These are phyloP conservation scores for Urochloa ruziziensis DNA, from an alignment of 176 grass and related monocot species.

Conservation along the genomic window DNA sequence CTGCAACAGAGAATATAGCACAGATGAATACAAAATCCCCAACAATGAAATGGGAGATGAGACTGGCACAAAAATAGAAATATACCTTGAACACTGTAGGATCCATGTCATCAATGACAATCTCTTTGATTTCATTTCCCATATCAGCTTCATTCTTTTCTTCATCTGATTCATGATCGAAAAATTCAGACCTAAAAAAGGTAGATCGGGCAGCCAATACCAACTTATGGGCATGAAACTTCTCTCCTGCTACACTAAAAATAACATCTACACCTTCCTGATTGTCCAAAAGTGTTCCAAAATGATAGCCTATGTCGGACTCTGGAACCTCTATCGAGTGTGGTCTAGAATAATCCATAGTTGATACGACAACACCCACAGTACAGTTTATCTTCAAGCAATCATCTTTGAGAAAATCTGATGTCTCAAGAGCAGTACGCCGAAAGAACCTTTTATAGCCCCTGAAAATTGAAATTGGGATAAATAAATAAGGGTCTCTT, in stretches of 20 bases:
- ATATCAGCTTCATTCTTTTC: slow-evolving; percentile 28
- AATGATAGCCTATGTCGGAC: slow-evolving; percentile 86
- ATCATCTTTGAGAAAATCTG: slow-evolving; percentile 88
- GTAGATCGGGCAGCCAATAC: slow-evolving; percentile 74
- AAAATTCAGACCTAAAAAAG: slow-evolving; percentile 69
- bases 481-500: slow-evolving; percentile 7
- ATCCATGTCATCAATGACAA: slow-evolving; percentile 71
- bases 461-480: slow-evolving; percentile 50
- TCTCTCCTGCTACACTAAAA: slow-evolving; percentile 73
- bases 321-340: slow-evolving; percentile 72
- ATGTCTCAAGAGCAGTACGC: slow-evolving; percentile 66
- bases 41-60: slow-evolving; percentile 15
- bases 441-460: slow-evolving; percentile 91
- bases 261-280: slow-evolving; percentile 81
- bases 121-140: slow-evolving; percentile 47
- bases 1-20: slow-evolving; percentile 42
- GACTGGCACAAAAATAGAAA: slow-evolving; percentile 19
- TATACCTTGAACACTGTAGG: slow-evolving; percentile 80
- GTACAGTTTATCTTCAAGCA: slow-evolving; percentile 98
- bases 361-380: slow-evolving; percentile 78
- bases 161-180: slow-evolving; percentile 43
- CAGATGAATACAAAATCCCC: neutral
- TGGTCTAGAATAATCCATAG: slow-evolving; percentile 64
- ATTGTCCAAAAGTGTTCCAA: slow-evolving; percentile 71
- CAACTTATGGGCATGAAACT: slow-evolving; percentile 87